Percentiles rank a stretch among this genome's conserved stretches.
These are phyloP conservation scores for Euptelea pleiosperma DNA, from an alignment of 164 flowering plant genomes.

Conservation along the genomic window DNA sequence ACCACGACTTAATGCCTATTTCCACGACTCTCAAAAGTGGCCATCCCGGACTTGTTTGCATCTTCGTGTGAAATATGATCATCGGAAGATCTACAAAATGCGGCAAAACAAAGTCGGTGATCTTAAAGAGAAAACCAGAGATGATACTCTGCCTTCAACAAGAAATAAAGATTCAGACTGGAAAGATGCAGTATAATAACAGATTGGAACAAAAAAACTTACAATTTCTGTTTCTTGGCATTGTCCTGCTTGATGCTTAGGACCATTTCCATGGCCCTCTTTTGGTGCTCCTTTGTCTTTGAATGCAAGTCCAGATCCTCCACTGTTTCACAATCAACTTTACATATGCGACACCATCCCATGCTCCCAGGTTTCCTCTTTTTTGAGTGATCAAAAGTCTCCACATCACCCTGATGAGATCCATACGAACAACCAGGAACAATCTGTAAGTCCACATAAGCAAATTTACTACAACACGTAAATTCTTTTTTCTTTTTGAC, in stretches of 20 bases:
- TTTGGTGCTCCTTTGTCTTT: constrained; percentile 90
- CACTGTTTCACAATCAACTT: constrained; percentile 87
- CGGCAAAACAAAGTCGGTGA: constrained; percentile 4
- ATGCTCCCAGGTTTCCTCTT: constrained; percentile 59
- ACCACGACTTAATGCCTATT: constrained; percentile 33
- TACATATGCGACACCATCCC: constrained; percentile 97
- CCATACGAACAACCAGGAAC: constrained; percentile 5
- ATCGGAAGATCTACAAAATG: constrained; percentile 41
- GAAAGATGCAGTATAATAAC: neutral
- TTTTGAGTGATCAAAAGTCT: constrained; percentile 59
- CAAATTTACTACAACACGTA: neutral
- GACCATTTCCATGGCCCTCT: constrained; percentile 90
- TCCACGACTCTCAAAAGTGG: constrained; percentile 46
- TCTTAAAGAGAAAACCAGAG: neutral
- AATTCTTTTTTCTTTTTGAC: too few relatives aligned
- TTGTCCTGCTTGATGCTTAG: constrained; percentile 66
- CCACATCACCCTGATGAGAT: constrained; percentile 51
- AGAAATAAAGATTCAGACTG: neutral
- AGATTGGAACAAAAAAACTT: constrained; percentile 15
- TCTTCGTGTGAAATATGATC: constrained; percentile 43
- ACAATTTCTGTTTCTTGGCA: constrained; percentile 71
- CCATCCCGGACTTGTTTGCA: constrained; percentile 44
- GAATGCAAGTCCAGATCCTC: constrained; percentile 93
- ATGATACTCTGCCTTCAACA: too few relatives aligned
- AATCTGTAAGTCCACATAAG: neutral